Conservation (phyloP, 1,284 basidiomycete species). For the Marasmius oreades region DNA sequence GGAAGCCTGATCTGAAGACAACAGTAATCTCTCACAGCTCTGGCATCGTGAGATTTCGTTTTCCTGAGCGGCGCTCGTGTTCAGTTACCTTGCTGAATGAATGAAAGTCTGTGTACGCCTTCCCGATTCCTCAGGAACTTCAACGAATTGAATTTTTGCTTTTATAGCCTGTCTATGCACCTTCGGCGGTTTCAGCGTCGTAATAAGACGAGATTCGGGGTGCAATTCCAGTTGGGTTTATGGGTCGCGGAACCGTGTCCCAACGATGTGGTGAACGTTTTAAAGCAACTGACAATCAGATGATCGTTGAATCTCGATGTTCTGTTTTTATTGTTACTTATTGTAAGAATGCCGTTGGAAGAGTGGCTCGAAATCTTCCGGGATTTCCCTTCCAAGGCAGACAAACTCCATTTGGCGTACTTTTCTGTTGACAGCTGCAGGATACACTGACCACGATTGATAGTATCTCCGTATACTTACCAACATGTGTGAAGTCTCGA, state of each 20-base stretch:
- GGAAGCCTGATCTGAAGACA: slow-evolving; percentile 33
- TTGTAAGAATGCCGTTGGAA: slow-evolving; percentile 35
- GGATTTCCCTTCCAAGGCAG: slow-evolving; percentile 20
- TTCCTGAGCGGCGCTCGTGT: no score
- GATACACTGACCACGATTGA: no score
- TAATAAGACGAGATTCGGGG: slow-evolving; percentile 31
- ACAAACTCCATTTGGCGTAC: slow-evolving; percentile 20
- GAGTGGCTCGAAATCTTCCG: slow-evolving; percentile 23
- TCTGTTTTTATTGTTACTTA: slow-evolving; percentile 34
- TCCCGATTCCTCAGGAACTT: no score
- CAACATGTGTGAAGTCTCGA: no score
- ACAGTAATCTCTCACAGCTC: no score
- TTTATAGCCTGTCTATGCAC: slow-evolving; percentile 30
- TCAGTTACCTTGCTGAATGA: no score
- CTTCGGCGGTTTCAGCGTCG: slow-evolving; percentile 33
- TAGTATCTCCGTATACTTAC: no score
- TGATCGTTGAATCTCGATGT: slow-evolving; percentile 42
- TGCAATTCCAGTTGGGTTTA: slow-evolving; percentile 37
- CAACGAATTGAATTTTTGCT: slow-evolving; percentile 14
- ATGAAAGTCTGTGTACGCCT: no score
- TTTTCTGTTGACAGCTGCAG: no score
- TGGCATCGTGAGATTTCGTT: not conserved
- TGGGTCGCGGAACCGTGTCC: slow-evolving; percentile 22
- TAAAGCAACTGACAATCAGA: slow-evolving; percentile 40
- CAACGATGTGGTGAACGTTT: slow-evolving; percentile 24